Conservation (phyloP, 768 basidiomycete species). For the Candolleomyces efflorescens region DNA sequence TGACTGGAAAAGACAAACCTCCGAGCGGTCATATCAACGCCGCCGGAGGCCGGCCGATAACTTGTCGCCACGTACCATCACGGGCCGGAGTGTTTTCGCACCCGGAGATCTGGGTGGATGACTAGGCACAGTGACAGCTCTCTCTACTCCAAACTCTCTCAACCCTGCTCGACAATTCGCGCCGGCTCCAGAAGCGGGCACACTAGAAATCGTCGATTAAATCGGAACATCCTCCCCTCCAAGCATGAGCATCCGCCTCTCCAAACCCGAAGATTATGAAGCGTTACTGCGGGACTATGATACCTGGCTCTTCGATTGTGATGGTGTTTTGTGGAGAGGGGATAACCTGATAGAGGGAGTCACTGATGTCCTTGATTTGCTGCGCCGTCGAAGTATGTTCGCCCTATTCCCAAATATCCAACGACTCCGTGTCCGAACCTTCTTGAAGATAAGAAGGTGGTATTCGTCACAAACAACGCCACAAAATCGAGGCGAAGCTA, state of each 20-base stretch:
- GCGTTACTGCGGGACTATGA: conserved; percentile 65
- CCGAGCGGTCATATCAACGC: too few species aligned
- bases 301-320: conserved; percentile 96
- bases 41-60: too few species aligned
- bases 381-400: conserved; percentile 68
- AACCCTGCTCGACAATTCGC: background rate
- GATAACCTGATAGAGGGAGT: conserved; percentile 77
- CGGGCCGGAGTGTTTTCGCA: background rate
- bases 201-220: background rate
- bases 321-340: conserved; percentile 92
- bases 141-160: background rate
- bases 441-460: conserved; percentile 67
- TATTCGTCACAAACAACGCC: conserved; percentile 98
- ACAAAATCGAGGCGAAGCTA: conserved; percentile 86
- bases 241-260: conserved; percentile 34
- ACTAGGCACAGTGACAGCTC: background rate
- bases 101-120: background rate
- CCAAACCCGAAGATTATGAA: conserved; percentile 42
- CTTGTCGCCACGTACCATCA: too few species aligned
- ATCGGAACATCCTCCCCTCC: conserved; percentile 4
- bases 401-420: background rate
- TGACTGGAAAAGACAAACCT: too few species aligned
- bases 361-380: conserved; percentile 63
- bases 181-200: background rate
- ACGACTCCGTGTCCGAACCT: background rate